Base-by-base conservation (phyloP, 352 stramenopile genomes). In the Proteromonas lacertae region DNA sequence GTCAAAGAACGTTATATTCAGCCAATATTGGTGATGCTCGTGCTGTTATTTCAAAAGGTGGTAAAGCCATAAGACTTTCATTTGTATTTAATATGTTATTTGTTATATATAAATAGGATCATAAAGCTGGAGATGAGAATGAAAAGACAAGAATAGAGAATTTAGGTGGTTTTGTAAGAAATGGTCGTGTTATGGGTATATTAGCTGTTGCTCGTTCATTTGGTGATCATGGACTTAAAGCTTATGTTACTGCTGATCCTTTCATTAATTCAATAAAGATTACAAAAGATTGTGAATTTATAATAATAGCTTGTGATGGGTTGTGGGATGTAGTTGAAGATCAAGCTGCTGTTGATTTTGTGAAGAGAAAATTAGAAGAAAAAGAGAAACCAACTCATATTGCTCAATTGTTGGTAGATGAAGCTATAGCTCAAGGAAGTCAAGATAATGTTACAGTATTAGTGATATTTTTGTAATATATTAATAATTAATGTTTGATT, bases 1-100 rank as follows among this genome's bases (percentile, higher is more conserved):
- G n/a, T n/a, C n/a, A n/a, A 2, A 30, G 71, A 23, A 52, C 66
- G 29, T 46, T 93, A 25, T 92, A 90, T 47, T 72, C 83, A 5
- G 73, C 75, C 0, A 95, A 95, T 43, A 74, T 92, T 5, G 81
- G 81, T 21, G 81, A 95, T 45, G 90, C 72, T 24, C 61, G 81
- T 4, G 87, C 83, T 4, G 62, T 92, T 13, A 38, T 93, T 29
- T 88, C n/a, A n/a, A n/a, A n/a, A n/a, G n/a, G n/a, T n/a, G n/a
- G n/a, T n/a, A n/a, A n/a, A n/a, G n/a, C n/a, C n/a, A n/a, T n/a
- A n/a, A n/a, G n/a, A n/a, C n/a, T n/a, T n/a, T n/a, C n/a, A n/a
- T n/a, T n/a, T n/a, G n/a, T n/a, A n/a, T n/a, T n/a, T n/a, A n/a
- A n/a, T n/a, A n/a, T n/a, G n/a, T n/a, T n/a, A n/a, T n/a, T n/a